Percentiles rank a stretch among this genome's conserved stretches.
Conservation (phyloP, 75 land plant species). For the Gnetum montanum region DNA sequence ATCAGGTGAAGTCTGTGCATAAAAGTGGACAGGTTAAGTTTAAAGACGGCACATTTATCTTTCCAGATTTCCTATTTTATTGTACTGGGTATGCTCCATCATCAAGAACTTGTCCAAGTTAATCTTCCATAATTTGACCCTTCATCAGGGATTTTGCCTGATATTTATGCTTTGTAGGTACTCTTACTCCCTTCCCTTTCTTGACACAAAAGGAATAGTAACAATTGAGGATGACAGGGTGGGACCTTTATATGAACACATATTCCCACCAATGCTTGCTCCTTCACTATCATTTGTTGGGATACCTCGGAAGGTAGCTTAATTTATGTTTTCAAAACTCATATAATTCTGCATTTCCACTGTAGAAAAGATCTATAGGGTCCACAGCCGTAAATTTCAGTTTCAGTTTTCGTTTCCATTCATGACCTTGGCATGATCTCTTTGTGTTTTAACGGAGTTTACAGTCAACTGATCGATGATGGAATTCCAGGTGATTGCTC, state of each 20-base stretch:
- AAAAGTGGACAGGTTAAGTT: constrained; percentile 68
- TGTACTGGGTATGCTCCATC: constrained; percentile 98
- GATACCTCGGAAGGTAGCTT: constrained; percentile 84
- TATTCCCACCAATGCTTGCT: constrained; percentile 74
- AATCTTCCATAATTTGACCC: background rate
- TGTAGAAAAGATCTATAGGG: no score
- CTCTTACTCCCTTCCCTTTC: constrained; percentile 75
- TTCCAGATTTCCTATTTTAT: constrained; percentile 61
- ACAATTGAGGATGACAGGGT: constrained; percentile 64
- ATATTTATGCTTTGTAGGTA: constrained; percentile 43
- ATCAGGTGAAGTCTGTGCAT: constrained; percentile 56
- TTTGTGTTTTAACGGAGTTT: no score
- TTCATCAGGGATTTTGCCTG: background rate
- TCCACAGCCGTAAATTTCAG: no score
- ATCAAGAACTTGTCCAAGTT: no score
- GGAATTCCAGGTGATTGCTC: constrained; percentile 37
- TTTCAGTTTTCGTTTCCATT: no score
- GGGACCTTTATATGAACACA: constrained; percentile 80
- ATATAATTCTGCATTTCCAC: no score
- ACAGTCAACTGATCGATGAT: no score
- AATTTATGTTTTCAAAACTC: no score
- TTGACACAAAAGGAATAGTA: constrained; percentile 75
- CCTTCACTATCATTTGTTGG: constrained; percentile 84
- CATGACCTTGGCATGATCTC: no score
- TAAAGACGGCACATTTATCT: constrained; percentile 48